phyloP scores from a whole-genome alignment of 148 eudicot genomes.

The Fagopyrum esculentum region DNA sequence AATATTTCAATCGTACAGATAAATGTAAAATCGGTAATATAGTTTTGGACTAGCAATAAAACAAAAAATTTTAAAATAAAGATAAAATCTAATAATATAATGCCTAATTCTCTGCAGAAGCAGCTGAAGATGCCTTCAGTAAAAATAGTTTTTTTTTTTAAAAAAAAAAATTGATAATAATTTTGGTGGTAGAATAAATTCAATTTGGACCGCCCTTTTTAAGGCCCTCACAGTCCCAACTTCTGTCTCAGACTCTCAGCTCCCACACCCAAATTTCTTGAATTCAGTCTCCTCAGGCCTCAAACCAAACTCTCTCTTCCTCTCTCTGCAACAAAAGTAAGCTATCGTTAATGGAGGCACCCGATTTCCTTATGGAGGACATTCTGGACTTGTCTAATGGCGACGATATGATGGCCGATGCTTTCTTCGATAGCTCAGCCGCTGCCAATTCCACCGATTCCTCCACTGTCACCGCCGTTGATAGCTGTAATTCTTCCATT shows the following conservation, averaged over 20 bases:
- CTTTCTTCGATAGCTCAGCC: conserved; percentile 35
- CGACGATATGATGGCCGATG: conserved; percentile 59
- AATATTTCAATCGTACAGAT: neutral
- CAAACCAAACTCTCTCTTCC: neutral
- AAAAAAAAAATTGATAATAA: neutral
- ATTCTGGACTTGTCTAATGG: conserved; percentile 64
- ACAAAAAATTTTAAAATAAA: neutral
- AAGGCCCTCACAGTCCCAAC: neutral
- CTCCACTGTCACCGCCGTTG: conserved; percentile 46
- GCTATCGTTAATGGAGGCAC: conserved; percentile 32
- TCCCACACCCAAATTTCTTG: conserved; percentile 2
- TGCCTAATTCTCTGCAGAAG: neutral
- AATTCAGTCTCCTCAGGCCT: neutral
- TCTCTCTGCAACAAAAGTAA: neutral
- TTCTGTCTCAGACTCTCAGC: neutral
- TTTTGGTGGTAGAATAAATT: neutral
- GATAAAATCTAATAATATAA: neutral
- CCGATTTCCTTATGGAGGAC: conserved; percentile 57
- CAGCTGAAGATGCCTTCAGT: conserved; percentile 6
- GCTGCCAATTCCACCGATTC: conserved; percentile 53
- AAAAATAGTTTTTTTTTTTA: neutral
- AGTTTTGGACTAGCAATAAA: neutral
- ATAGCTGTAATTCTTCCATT: conserved; percentile 71
- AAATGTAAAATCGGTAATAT: neutral
- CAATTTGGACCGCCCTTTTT: conserved; percentile 6